Evolutionary conservation across 257 asterid genomes (phyloP).

Genomic region (Solanum virginianum): DNA sequence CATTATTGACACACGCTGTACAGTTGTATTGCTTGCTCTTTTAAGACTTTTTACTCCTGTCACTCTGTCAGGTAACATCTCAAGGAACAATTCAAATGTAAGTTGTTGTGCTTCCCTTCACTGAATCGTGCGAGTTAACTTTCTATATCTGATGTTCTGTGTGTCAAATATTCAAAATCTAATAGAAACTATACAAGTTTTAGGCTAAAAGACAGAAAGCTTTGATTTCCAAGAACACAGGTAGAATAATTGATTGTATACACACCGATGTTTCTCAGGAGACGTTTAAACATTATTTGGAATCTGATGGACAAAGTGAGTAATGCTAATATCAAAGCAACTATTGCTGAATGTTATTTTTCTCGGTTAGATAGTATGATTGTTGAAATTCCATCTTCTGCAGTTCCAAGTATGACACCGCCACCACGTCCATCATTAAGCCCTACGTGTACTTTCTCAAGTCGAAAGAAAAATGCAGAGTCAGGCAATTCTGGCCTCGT

Average conservation of each 20-base stretch:
- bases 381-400: background rate
- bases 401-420: background rate
- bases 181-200: background rate
- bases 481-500: background rate
- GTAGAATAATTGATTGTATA: background rate
- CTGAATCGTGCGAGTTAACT: background rate
- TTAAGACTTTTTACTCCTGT: background rate
- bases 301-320: background rate
- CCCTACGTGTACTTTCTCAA: background rate
- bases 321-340: background rate
- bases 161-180: background rate
- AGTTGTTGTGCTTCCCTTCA: background rate
- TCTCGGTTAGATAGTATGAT: background rate
- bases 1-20: background rate
- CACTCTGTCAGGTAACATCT: conserved; percentile 11
- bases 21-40: background rate
- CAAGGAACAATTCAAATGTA: background rate
- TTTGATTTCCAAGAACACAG: background rate
- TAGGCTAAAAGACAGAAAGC: background rate
- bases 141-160: background rate
- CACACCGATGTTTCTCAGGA: background rate
- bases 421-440: background rate
- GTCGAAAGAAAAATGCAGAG: background rate
- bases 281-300: background rate
- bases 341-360: background rate